A percentile compares a stretch with the other conserved stretches of the same genome.
These are phyloP conservation scores for Quercus berberidifolia DNA, from an alignment of 306 rosid genomes.

Conservation along the genomic window DNA sequence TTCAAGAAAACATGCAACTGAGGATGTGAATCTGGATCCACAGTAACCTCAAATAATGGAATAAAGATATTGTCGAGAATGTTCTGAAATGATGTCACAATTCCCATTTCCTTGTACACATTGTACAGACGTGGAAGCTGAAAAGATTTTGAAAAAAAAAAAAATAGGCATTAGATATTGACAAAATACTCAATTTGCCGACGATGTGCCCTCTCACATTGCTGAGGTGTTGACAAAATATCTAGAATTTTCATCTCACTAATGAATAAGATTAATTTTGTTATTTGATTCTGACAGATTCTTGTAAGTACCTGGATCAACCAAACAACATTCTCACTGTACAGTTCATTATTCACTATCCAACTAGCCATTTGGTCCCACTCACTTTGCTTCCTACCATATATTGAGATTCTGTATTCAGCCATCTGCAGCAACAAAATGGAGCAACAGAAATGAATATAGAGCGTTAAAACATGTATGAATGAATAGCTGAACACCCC, in stretches of 20 bases:
- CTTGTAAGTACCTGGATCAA: constrained; percentile 77
- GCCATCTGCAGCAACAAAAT: constrained; percentile 80
- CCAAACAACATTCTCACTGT: constrained; percentile 96
- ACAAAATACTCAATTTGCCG: background rate
- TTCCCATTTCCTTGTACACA: constrained; percentile 95
- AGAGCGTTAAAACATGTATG: background rate
- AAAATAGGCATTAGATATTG: background rate
- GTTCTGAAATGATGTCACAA: constrained; percentile 93
- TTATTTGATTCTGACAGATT: background rate
- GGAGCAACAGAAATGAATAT: constrained; percentile 2
- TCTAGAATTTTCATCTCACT: background rate
- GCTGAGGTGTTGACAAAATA: background rate
- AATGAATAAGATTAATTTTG: constrained; percentile 7
- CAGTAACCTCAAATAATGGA: constrained; percentile 92
- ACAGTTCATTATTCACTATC: constrained; percentile 95
- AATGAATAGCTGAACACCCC: background rate
- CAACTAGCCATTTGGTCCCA: constrained; percentile 99
- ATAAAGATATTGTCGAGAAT: constrained; percentile 95
- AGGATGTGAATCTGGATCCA: constrained; percentile 97
- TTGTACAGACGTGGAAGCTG: constrained; percentile 96
- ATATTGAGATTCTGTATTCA: constrained; percentile 90
- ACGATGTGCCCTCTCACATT: background rate
- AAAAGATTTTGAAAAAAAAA: background rate
- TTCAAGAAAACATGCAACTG: constrained; percentile 94
- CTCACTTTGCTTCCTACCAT: constrained; percentile 99